phyloP scores from a whole-genome alignment of 192 early-diverging fungal genomes.

The Coemansia sp. region DNA sequence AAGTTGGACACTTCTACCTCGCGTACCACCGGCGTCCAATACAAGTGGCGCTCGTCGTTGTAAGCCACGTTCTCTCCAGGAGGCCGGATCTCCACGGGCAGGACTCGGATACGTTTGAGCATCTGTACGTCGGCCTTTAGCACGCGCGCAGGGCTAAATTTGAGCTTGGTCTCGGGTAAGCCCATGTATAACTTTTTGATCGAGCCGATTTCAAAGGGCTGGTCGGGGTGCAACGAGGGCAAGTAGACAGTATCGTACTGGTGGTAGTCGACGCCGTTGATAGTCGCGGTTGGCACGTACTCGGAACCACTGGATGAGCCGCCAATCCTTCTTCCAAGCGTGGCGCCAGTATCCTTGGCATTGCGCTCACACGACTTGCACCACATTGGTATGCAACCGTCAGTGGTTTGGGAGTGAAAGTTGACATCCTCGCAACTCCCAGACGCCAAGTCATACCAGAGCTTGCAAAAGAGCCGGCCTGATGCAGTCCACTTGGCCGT shows the following conservation, averaged over 20 bases:
- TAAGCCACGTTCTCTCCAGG: slow-evolving; percentile 12
- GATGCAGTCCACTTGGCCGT: slow-evolving; percentile 28
- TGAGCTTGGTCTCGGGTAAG: neutral
- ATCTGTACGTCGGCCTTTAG: slow-evolving; percentile 44
- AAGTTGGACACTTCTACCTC: slow-evolving; percentile 32
- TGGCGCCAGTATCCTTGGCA: slow-evolving; percentile 16
- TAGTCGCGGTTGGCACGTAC: slow-evolving; percentile 23
- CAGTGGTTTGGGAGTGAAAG: slow-evolving; percentile 18
- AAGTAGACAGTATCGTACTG: slow-evolving; percentile 63
- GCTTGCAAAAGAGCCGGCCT: slow-evolving; percentile 55
- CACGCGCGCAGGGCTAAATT: neutral
- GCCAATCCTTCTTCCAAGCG: slow-evolving; percentile 15
- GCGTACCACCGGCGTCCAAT: slow-evolving; percentile 37
- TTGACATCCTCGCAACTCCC: slow-evolving; percentile 63
- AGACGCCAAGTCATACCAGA: slow-evolving; percentile 59
- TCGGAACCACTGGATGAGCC: slow-evolving; percentile 16
- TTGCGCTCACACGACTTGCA: slow-evolving; percentile 38
- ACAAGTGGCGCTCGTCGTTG: slow-evolving; percentile 57
- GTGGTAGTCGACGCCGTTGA: slow-evolving; percentile 57
- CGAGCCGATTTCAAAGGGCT: slow-evolving; percentile 62
- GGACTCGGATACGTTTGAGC: slow-evolving; percentile 38
- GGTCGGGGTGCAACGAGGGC: slow-evolving; percentile 39
- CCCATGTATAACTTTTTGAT: slow-evolving; percentile 42
- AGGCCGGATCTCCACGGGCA: slow-evolving; percentile 28
- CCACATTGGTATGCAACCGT: slow-evolving; percentile 23